These are phyloP conservation scores for Paralagenidium karlingii DNA, from an alignment of 352 stramenopile genomes.

Conservation along the genomic window DNA sequence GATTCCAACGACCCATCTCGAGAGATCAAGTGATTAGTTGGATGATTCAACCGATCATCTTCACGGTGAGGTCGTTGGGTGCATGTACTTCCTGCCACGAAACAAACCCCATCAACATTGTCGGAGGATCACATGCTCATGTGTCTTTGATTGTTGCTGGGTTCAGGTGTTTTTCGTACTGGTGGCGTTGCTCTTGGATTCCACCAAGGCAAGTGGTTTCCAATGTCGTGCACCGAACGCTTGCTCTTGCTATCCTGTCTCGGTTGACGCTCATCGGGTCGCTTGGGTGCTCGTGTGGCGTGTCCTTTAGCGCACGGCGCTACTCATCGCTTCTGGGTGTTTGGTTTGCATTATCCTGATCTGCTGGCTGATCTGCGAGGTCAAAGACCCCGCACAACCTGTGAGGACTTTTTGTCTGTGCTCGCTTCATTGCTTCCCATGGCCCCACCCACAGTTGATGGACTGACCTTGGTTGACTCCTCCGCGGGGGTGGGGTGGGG, in stretches of 20 bases:
- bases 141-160: background rate
- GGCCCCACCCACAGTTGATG: background rate
- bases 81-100: background rate
- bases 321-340: constrained; percentile 48
- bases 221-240: background rate
- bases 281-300: too few relatives aligned
- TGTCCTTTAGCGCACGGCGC: constrained; percentile 29
- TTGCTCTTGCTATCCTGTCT: too few relatives aligned
- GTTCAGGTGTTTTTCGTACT: constrained; percentile 52
- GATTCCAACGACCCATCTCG: constrained; percentile 72
- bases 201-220: constrained; percentile 23
- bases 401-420: constrained; percentile 6
- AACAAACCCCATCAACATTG: background rate
- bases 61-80: constrained; percentile 23
- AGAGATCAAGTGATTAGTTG: constrained; percentile 63
- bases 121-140: background rate
- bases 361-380: constrained; percentile 62
- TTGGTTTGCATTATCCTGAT: constrained; percentile 38
- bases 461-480: too few relatives aligned
- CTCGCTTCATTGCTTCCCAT: background rate
- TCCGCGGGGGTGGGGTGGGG: background rate
- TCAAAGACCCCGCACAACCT: constrained; percentile 34
- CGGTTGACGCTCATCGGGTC: too few relatives aligned
- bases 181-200: constrained; percentile 34
- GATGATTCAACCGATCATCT: constrained; percentile 55